Evolutionary conservation across 164 flowering plant species (phyloP).

Genomic region (Umbellularia californica): DNA sequence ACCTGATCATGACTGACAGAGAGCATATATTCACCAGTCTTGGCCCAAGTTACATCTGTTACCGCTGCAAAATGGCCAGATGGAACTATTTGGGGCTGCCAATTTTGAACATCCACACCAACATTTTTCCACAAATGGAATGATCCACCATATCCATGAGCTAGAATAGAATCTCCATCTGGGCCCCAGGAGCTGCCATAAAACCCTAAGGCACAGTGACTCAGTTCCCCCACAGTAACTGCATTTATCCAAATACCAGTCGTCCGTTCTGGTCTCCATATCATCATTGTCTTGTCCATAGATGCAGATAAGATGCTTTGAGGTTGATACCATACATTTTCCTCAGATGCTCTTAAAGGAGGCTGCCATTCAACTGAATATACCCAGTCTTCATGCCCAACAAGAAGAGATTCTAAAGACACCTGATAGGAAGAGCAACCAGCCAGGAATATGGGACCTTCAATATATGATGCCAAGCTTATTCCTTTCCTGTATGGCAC

Average conservation of each 20-base stretch:
- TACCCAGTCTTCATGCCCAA: constrained; percentile 99
- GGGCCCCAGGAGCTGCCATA: constrained; percentile 99
- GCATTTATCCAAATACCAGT: constrained; percentile 96
- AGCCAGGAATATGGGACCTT: constrained; percentile 69
- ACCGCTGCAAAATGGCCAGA: constrained; percentile 92
- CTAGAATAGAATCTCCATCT: constrained; percentile 64
- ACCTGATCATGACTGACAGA: constrained; percentile 99
- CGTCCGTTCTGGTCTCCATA: constrained; percentile 95
- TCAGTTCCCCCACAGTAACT: constrained; percentile 92
- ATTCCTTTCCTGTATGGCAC: constrained; percentile 39
- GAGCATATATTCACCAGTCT: constrained; percentile 61
- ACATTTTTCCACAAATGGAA: constrained; percentile 93
- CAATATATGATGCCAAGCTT: constrained; percentile 72
- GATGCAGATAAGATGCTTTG: constrained; percentile 90
- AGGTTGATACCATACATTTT: constrained; percentile 46
- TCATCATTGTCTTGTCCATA: constrained; percentile 99
- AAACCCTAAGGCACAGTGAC: constrained; percentile 96
- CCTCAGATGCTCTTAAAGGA: constrained; percentile 43
- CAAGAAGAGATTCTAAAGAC: constrained; percentile 83
- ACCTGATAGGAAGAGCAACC: constrained; percentile 73
- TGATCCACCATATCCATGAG: constrained; percentile 97
- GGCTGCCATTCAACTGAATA: constrained; percentile 98
- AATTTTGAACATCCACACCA: constrained; percentile 58
- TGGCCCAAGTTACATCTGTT: constrained; percentile 79
- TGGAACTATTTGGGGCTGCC: constrained; percentile 93